Base-by-base conservation (phyloP, 2,329 filamentous ascomycete species). In the Escovopsis sp. region DNA sequence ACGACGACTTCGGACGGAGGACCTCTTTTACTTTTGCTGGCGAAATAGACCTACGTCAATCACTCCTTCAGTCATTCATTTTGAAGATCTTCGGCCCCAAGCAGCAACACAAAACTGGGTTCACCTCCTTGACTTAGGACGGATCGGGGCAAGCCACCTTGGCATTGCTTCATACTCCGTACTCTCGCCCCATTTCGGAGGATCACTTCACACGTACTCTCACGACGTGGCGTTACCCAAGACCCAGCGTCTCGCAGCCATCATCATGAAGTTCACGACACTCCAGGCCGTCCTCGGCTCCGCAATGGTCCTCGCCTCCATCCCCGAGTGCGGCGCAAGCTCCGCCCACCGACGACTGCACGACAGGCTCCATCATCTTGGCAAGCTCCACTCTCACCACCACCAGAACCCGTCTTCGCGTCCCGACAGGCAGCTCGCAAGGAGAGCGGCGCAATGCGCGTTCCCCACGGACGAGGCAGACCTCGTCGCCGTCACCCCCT, bases 401-500 rank as follows among this genome's bases (percentile, higher is more conserved):
- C 48, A 54, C 31, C 44, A 42, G 8, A 44, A 46, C 36, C 35
- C 45, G 31, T 35, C 45, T 13, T 36, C 43, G 15, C 43, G 44
- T 19, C 40, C 43, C 33, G 35, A 36, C 27, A 39, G 39, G 43
- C 49, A 35, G 40, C 27, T 73, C 21, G 58, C 65, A 46, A 76
- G 74, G 57, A 66, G 72, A 45, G 60, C 61, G 26, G 50, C 47
- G 58, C 57, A 63, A 38, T 87, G 82, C 57, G 49, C 63, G 36
- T 80, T 87, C 47, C 81, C 82, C 16, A 50, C 46, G 10, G 60
- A 63, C 25, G 65, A 79, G 48, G 66, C 70, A 21, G 77, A 79
- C 35, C 58, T 87, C 48, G 70, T 85, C 31, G 54, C 71, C 12
- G 66, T 88, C 35, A 81, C 79, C 9, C 79, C 79, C 4, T 61